Conservation (phyloP, 305 asterid genomes). For the Petunia hybrid region DNA sequence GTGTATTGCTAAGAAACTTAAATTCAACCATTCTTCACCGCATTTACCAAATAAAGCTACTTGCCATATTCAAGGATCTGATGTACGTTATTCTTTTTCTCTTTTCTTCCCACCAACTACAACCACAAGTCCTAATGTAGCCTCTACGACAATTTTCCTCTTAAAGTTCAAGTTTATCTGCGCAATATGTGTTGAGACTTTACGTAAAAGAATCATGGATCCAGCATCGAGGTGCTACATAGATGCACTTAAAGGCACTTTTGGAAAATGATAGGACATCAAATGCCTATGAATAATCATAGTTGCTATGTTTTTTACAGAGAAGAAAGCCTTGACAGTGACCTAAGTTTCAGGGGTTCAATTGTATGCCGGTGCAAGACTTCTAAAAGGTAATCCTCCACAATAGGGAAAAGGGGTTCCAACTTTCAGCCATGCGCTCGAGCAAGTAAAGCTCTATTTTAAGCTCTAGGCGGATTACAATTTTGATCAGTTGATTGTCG, state of each 20-base stretch:
- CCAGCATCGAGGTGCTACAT: constrained; percentile 2
- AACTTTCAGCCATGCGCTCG: constrained; percentile 28
- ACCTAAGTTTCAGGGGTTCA: constrained; percentile 29
- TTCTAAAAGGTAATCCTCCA: constrained; percentile 26
- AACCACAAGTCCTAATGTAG: constrained; percentile 5
- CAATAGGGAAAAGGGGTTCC: constrained; percentile 7
- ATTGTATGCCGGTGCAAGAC: constrained; percentile 29
- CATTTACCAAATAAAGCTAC: constrained; percentile 23
- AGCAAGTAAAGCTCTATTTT: constrained; percentile 17
- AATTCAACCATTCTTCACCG: constrained; percentile 10
- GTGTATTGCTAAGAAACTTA: neutral
- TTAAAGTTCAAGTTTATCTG: neutral
- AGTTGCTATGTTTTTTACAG: constrained; percentile 1
- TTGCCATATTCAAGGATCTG: constrained; percentile 7
- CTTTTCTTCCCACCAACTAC: neutral
- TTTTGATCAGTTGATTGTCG: constrained; percentile 30
- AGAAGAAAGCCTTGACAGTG: constrained; percentile 16
- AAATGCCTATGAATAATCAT: constrained; percentile 19
- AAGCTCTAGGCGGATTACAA: neutral
- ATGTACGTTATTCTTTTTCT: neutral
- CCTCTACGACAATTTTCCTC: constrained; percentile 1
- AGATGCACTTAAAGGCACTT: constrained; percentile 18
- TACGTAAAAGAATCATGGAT: constrained; percentile 1
- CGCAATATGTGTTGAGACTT: neutral
- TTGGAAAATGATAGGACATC: constrained; percentile 12